These are phyloP conservation scores for Schizonepeta tenuifolia DNA, from an alignment of 257 asterid genomes.

Conservation along the genomic window DNA sequence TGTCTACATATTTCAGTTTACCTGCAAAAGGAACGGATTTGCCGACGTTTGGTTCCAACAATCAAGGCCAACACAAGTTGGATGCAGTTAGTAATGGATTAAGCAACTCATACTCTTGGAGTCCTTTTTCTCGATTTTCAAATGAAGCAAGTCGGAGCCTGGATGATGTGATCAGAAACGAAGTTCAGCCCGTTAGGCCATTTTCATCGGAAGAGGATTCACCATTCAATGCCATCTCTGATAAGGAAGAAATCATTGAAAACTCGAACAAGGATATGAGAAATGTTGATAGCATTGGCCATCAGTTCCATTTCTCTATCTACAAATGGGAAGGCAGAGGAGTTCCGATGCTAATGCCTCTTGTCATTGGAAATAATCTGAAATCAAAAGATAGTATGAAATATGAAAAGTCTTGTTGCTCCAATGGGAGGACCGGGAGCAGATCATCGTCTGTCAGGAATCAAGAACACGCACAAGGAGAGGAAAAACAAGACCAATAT, in stretches of 20 bases:
- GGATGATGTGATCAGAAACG: slow-evolving; percentile 40
- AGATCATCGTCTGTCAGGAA: slow-evolving; percentile 19
- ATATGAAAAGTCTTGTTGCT: slow-evolving; percentile 43
- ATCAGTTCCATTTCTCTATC: slow-evolving; percentile 85
- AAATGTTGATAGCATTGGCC: slow-evolving; percentile 32
- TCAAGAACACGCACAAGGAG: slow-evolving; percentile 3
- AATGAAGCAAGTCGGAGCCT: slow-evolving; percentile 39
- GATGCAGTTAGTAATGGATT: slow-evolving; percentile 39
- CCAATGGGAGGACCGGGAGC: slow-evolving; percentile 43
- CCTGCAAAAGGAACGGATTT: slow-evolving; percentile 51
- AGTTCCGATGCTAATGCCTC: slow-evolving; percentile 56
- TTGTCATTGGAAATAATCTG: slow-evolving; percentile 36
- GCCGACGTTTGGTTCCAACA: slow-evolving; percentile 48
- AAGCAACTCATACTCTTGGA: slow-evolving; percentile 39
- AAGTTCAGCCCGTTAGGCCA: slow-evolving; percentile 36
- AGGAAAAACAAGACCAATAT: slow-evolving; percentile 14
- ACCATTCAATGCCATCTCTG: slow-evolving; percentile 30
- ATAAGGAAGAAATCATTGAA: slow-evolving; percentile 32
- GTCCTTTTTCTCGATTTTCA: slow-evolving; percentile 52
- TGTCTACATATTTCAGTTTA: slow-evolving; percentile 48
- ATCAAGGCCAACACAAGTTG: slow-evolving; percentile 35
- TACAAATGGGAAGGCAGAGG: slow-evolving; percentile 88
- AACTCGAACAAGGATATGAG: slow-evolving; percentile 29
- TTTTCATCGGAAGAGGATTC: slow-evolving; percentile 51
- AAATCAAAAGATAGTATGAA: slow-evolving; percentile 35